Evolutionary conservation across 2,329 filamentous ascomycete genomes (phyloP).

Genomic region (Colletotrichum camelliae): DNA sequence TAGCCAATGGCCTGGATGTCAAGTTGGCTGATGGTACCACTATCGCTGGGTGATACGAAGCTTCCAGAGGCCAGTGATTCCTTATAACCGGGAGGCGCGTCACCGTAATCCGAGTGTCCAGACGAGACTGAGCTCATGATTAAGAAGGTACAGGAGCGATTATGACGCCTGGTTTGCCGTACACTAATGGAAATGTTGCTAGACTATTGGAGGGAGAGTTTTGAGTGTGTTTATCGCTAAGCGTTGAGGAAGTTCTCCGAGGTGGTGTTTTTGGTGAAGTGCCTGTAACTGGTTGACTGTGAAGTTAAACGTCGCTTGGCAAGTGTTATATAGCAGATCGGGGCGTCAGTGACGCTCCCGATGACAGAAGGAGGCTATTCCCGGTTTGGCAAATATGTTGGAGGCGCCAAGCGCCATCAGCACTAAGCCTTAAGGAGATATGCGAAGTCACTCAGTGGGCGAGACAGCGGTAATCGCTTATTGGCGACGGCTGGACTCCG

Average conservation of each 20-base stretch:
- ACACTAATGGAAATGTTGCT: rapidly evolving
- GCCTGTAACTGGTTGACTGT: background rate
- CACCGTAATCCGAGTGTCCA: background rate
- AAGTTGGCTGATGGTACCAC: background rate
- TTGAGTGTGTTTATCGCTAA: background rate
- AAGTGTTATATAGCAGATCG: background rate
- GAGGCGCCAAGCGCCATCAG: background rate
- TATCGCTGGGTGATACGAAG: background rate
- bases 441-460: rapidly evolving
- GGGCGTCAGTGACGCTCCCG: background rate
- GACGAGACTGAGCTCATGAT: background rate
- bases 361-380: background rate
- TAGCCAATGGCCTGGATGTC: background rate
- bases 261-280: background rate
- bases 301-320: background rate
- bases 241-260: rapidly evolving
- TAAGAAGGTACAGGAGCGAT: rapidly evolving
- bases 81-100: background rate
- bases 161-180: background rate
- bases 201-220: rapidly evolving
- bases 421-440: background rate
- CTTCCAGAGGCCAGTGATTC: background rate
- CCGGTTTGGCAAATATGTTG: background rate
- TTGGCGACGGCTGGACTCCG: background rate
- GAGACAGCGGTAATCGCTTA: background rate